These are phyloP conservation scores for Escallonia rubra DNA, from an alignment of 129 eudicot genomes.

Conservation along the genomic window DNA sequence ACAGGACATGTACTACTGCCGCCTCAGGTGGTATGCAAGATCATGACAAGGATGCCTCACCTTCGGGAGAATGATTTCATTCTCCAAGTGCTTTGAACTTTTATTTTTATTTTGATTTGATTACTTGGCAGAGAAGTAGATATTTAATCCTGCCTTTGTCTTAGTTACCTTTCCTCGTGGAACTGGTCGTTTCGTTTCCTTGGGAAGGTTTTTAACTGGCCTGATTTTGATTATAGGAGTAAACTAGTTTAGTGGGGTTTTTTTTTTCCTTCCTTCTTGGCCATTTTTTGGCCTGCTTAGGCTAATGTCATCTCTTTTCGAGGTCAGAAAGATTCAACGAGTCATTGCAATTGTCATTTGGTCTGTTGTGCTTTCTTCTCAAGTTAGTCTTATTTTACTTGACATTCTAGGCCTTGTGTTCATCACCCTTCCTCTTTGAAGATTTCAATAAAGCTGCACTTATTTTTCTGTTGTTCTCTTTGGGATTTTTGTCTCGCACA, in stretches of 20 bases:
- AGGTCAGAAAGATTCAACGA: slow-evolving; percentile 12
- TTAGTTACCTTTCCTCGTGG: slow-evolving; percentile 1
- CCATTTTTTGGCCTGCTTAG: slow-evolving; percentile 5
- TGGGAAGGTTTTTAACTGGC: neutral
- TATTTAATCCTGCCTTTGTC: slow-evolving; percentile 8
- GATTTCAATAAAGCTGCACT: too few species aligned
- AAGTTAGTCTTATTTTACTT: neutral
- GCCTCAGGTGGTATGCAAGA: slow-evolving; percentile 20
- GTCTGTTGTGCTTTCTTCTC: neutral
- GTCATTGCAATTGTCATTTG: neutral
- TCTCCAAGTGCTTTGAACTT: slow-evolving; percentile 18
- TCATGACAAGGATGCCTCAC: slow-evolving; percentile 21
- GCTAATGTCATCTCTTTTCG: neutral
- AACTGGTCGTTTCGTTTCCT: slow-evolving; percentile 10
- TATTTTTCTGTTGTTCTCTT: too few species aligned
- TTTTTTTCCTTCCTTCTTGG: neutral
- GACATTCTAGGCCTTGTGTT: too few species aligned
- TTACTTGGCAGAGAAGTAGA: slow-evolving; percentile 7
- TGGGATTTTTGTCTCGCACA: too few species aligned
- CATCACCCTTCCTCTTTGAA: too few species aligned
- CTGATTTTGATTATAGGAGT: slow-evolving; percentile 3
- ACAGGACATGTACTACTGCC: slow-evolving; percentile 19
- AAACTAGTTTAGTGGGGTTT: neutral
- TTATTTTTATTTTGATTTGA: slow-evolving; percentile 12
- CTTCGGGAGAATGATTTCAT: slow-evolving; percentile 27